Evolutionary conservation across 2,329 filamentous ascomycete species (phyloP).

Genomic region (Fonsecaea nubica): DNA sequence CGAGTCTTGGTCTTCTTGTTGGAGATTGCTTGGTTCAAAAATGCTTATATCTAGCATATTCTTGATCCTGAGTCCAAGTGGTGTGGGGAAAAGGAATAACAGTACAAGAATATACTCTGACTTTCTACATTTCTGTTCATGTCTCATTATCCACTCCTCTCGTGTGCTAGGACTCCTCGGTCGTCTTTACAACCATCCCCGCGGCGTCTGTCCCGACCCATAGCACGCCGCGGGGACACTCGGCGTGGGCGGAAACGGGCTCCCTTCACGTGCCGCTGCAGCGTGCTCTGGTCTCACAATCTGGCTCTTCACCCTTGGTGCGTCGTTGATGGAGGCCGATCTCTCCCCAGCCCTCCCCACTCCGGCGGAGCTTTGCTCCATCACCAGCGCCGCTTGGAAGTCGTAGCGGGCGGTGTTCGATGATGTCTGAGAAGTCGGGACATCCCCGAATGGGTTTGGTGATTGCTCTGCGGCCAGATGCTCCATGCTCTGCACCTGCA

Average conservation of each 20-base stretch:
- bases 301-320: constrained; percentile 24
- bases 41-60: no score
- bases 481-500: neutral
- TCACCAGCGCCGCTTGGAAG: constrained; percentile 4
- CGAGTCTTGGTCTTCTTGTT: no score
- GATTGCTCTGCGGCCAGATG: neutral
- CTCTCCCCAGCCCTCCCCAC: neutral
- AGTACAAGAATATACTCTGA: no score
- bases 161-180: no score
- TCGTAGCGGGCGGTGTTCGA: neutral
- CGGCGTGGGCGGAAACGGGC: neutral
- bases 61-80: no score
- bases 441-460: neutral
- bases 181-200: neutral
- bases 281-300: constrained; percentile 5
- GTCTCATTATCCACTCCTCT: no score
- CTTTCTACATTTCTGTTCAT: no score
- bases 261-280: neutral
- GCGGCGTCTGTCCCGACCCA: neutral
- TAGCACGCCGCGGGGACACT: neutral
- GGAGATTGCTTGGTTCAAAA: no score
- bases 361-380: constrained; percentile 5
- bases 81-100: no score
- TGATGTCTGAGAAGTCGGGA: neutral
- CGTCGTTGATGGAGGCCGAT: neutral